Base-by-base conservation (phyloP, 306 rosid species). In the Fragaria nilgerrensis region DNA sequence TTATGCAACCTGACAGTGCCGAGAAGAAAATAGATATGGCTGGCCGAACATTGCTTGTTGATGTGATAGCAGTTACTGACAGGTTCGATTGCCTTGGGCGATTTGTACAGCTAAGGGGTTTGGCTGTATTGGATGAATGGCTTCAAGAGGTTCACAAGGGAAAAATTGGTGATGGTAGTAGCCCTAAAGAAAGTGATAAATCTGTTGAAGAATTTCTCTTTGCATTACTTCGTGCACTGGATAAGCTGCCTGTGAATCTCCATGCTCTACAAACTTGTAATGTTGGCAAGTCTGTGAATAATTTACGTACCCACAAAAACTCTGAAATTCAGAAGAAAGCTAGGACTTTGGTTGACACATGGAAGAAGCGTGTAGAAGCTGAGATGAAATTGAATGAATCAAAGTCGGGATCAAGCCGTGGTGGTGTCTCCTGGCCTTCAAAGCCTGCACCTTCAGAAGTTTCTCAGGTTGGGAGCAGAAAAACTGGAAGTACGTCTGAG, bases 361-460 rank as follows among this genome's bases (percentile, higher is more conserved):
- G 98, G 98, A 93, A 93, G 87, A 93, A 83, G 81, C 96, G 98
- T 14, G 98, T 93, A 73, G 93, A 91, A 78, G 98, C 96, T 73
- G 98, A 93, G 87, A 89, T 91, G 90, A 88, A 88, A 44, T 80
- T 84, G 49, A 84, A 78, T 73, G 98, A 93, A 76, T 79, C 93
- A 10, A 93, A 89, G 79, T 83, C 98, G 59, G 93, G 89, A 44
- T 81, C 88, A 5, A 78, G 82, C 82, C 89, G 84, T 71, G 84
- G 84, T 71, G 84, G 79, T 76, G 93, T 83, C 56, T 70, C 89
- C 53, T 93, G 93, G 93, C 77, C 89, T 68, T 75, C 86, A 34
- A 88, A 86, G 78, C 53, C 85, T 15, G 89, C 79, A 1, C 52
- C 78, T 80, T 82, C 89, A 65, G 98, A 93, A 73, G 90, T 78